A percentile compares a stretch with the other conserved stretches of the same genome.
Conservation (phyloP, 2,329 filamentous ascomycete genomes). For the Claviceps sp. region DNA sequence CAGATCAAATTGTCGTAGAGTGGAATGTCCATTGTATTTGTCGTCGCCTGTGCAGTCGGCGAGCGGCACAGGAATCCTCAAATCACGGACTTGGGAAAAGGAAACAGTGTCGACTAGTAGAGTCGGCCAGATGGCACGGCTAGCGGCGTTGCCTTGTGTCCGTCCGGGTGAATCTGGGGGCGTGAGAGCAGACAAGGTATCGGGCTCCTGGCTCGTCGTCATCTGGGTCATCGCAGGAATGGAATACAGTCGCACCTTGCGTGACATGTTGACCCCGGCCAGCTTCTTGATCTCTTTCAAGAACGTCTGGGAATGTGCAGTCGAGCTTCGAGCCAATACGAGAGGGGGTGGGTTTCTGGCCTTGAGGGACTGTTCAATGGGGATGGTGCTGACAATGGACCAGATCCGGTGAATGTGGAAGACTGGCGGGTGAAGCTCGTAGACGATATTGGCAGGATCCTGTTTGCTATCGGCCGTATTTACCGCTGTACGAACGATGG, state of each 20-base stretch:
- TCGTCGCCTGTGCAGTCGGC: slow-evolving; percentile 56
- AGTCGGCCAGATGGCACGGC: slow-evolving; percentile 24
- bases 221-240: slow-evolving; percentile 33
- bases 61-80: slow-evolving; percentile 12
- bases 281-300: slow-evolving; percentile 58
- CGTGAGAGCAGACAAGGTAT: slow-evolving; percentile 22
- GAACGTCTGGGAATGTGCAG: slow-evolving; percentile 59
- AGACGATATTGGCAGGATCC: slow-evolving; percentile 51
- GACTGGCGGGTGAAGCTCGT: slow-evolving; percentile 73
- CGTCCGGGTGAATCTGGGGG: slow-evolving; percentile 27
- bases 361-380: slow-evolving; percentile 45
- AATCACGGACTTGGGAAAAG: slow-evolving; percentile 31
- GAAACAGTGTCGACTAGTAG: slow-evolving; percentile 35
- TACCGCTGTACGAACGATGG: slow-evolving; percentile 65
- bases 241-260: slow-evolving; percentile 67
- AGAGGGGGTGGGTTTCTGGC: slow-evolving; percentile 48
- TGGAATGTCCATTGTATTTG: slow-evolving; percentile 65
- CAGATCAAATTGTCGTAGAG: slow-evolving; percentile 52
- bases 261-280: slow-evolving; percentile 51
- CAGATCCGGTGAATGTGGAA: slow-evolving; percentile 75
- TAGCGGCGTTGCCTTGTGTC: slow-evolving; percentile 11
- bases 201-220: slow-evolving; percentile 18
- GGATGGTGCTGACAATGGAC: slow-evolving; percentile 41
- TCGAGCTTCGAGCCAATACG: slow-evolving; percentile 57
- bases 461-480: slow-evolving; percentile 44